Conservation (phyloP, 345 rosid genomes). For the Linum usitatissimum region DNA sequence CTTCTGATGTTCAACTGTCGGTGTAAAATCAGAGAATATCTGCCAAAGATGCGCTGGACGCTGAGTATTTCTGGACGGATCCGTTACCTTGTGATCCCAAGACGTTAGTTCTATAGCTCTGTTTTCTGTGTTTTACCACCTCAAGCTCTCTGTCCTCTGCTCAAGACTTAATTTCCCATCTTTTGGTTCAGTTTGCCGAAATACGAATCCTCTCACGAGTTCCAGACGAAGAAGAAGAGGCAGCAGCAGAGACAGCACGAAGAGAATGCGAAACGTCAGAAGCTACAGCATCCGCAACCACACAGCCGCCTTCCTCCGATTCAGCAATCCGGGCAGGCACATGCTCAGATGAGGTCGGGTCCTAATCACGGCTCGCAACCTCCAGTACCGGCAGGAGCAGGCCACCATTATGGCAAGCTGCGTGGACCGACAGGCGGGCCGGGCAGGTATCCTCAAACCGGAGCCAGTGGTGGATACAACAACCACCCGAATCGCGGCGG, state of each 20-base stretch:
- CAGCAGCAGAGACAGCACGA: constrained; percentile 87
- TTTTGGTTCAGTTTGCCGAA: constrained; percentile 52
- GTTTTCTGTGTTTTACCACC: too few relatives aligned
- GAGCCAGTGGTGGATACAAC: constrained; percentile 46
- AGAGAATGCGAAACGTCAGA: constrained; percentile 81
- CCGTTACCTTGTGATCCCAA: constrained; percentile 93
- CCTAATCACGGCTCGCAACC: constrained; percentile 56
- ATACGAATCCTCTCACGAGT: constrained; percentile 93
- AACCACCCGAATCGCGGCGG: constrained; percentile 39
- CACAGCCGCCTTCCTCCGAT: constrained; percentile 70
- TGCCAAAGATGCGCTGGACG: constrained; percentile 94
- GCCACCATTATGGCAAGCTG: constrained; percentile 65
- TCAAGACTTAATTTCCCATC: constrained; percentile 7
- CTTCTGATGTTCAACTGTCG: neutral
- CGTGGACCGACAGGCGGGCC: constrained; percentile 71
- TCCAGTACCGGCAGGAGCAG: constrained; percentile 60
- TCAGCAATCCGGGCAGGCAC: constrained; percentile 79
- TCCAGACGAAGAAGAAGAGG: constrained; percentile 89
- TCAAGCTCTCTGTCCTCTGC: neutral
- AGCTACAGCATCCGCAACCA: constrained; percentile 69
- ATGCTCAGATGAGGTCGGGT: constrained; percentile 43
- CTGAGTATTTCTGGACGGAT: constrained; percentile 95
- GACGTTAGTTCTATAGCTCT: constrained; percentile 31
- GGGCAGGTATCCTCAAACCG: constrained; percentile 56
- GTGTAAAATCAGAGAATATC: constrained; percentile 56